These are phyloP conservation scores for Cinchona pubescens DNA, from an alignment of 257 asterid genomes.

Conservation along the genomic window DNA sequence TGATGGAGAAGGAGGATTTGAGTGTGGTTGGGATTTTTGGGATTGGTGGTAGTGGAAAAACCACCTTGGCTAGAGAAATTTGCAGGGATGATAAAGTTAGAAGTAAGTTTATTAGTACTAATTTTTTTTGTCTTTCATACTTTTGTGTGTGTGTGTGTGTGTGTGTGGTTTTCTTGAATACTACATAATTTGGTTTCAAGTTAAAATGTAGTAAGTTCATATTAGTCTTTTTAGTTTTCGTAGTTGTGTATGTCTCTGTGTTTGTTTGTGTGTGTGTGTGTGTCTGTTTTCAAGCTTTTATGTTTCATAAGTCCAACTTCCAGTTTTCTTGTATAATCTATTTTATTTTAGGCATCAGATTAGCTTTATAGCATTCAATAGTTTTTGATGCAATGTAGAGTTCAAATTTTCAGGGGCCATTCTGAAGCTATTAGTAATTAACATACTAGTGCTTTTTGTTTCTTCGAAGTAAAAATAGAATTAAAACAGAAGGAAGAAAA, in stretches of 20 bases:
- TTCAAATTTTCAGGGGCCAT: neutral
- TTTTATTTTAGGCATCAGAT: neutral
- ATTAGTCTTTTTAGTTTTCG: too few species aligned
- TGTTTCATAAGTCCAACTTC: neutral
- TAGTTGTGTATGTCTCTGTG: too few species aligned
- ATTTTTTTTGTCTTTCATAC: neutral
- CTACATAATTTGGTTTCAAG: neutral
- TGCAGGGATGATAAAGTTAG: slow-evolving; percentile 60
- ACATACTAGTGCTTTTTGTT: neutral
- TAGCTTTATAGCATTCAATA: neutral
- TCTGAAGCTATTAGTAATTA: neutral
- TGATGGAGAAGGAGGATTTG: slow-evolving; percentile 31
- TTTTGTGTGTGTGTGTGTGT: neutral
- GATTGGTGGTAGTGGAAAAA: slow-evolving; percentile 87
- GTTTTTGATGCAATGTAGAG: neutral
- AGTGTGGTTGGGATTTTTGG: slow-evolving; percentile 69
- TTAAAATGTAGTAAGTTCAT: too few species aligned
- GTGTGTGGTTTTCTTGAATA: neutral
- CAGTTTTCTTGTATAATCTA: neutral
- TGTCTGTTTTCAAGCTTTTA: neutral
- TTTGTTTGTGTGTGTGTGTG: neutral
- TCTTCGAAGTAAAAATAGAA: neutral
- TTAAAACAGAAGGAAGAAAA: neutral
- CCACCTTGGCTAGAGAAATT: slow-evolving; percentile 89
- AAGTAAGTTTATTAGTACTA: slow-evolving; percentile 36